Evolutionary conservation across 805 yeast species (phyloP).

Genomic region (Ogataea degrootiae): DNA sequence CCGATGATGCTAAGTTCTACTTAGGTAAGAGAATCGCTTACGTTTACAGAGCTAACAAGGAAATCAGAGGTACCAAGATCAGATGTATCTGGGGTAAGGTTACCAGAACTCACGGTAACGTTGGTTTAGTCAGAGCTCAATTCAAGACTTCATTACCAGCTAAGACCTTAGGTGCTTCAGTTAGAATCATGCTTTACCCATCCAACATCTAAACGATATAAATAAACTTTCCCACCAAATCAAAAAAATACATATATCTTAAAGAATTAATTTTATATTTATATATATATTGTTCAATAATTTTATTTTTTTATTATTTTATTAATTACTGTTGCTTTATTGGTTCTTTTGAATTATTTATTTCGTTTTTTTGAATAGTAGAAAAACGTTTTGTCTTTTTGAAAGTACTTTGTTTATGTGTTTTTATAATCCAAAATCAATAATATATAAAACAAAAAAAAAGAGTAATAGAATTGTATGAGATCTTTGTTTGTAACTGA

Average conservation of each 20-base stretch:
- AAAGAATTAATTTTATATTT: slow-evolving; percentile 5
- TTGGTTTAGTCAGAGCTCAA: slow-evolving; percentile 97
- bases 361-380: too few species aligned
- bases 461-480: too few species aligned
- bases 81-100: slow-evolving; percentile 99
- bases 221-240: slow-evolving; percentile 5
- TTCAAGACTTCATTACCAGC: slow-evolving; percentile 99
- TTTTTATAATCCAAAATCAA: too few species aligned
- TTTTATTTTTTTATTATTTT: slow-evolving; percentile 4
- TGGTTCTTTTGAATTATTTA: neutral
- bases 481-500: too few species aligned
- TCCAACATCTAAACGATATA: slow-evolving; percentile 80
- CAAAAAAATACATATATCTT: slow-evolving; percentile 1
- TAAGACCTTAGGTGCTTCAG: slow-evolving; percentile 99
- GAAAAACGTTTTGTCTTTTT: neutral
- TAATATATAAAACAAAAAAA: too few species aligned
- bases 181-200: slow-evolving; percentile 99
- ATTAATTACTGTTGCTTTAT: neutral
- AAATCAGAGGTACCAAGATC: slow-evolving; percentile 97
- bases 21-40: slow-evolving; percentile 99
- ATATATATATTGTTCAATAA: slow-evolving; percentile 1
- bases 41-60: slow-evolving; percentile 98
- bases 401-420: neutral
- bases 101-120: slow-evolving; percentile 98
- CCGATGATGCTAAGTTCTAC: slow-evolving; percentile 98